Base-by-base conservation (phyloP, 805 yeast genomes). In the Candida sithepensis region DNA sequence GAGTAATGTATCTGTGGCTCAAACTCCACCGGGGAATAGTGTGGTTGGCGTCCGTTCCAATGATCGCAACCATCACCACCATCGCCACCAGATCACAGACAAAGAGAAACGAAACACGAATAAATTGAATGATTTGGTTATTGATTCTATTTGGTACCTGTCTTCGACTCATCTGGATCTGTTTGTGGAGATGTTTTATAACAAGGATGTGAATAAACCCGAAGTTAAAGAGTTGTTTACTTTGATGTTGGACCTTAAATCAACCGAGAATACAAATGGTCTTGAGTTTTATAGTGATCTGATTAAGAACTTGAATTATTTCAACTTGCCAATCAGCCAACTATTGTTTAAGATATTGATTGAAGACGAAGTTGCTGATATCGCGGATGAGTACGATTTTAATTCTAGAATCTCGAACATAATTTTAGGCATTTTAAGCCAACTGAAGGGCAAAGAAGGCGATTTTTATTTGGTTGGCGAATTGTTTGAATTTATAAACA, bases 301-400 rank as follows among this genome's bases (percentile, higher is more conserved):
- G 4, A 49, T 72, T 1, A 47, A 52, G 12, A 51, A 54, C 3
- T 46, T 73, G 19, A 60, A 69, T 44, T 71, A 70, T 42, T 73
- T 71, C 54, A 73, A 71, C 47, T 54, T 76, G 20, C 73, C 75
- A 1, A 51, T 75, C 2, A 60, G 69, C 32, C 80, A 76, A 49
- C 53, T 73, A 37, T 46, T 73, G 2, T 60, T 75, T 44, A 67
- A 68, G 33, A 47, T 63, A 9, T 48, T 63, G 1, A 45, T 73
- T 38, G 63, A 59, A 24, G 59, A 57, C 19, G 53, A 52, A 20
- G 41, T 49, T 3, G 21, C 26, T 10, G 41, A 30, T 8, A 38
- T 39, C 2, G 24, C 36, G 3, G 48, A 53, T 33, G 55, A 51
- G 22, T 54, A 50, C 13, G 53, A 50, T 13, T 33, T 48, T 24